Percentiles rank a stretch among this genome's conserved stretches.
Conservation (phyloP, 139 green algal species). For the Coelastrella sp. region DNA sequence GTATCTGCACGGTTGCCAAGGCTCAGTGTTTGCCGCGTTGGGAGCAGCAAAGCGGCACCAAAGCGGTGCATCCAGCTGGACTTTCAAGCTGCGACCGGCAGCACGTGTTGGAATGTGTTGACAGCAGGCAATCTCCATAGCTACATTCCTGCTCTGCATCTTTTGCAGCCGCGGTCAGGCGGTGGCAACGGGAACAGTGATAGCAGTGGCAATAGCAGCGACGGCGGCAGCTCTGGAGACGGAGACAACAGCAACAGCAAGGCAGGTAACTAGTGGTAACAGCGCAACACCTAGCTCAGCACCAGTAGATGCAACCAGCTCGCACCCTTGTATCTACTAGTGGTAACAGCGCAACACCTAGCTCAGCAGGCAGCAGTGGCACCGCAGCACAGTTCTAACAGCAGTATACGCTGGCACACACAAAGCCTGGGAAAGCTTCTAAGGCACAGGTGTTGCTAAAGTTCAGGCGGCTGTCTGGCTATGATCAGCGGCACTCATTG, state of each 20-base stretch:
- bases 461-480: neutral
- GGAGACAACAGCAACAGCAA: neutral
- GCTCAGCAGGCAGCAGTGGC: neutral
- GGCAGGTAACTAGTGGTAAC: neutral
- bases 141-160: neutral
- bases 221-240: neutral
- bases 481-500: neutral
- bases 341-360: neutral
- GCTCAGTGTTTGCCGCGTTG: neutral
- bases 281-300: neutral
- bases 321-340: no score
- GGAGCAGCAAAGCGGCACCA: neutral
- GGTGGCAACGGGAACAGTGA: neutral
- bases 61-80: neutral
- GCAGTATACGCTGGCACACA: neutral
- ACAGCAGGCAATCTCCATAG: slow-evolving; percentile 8
- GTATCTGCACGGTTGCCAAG: neutral
- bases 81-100: neutral
- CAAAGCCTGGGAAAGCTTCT: neutral
- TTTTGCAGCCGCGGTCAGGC: neutral
- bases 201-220: neutral
- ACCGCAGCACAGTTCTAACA: neutral
- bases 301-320: no score
- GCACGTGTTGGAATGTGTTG: neutral
- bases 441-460: neutral